Conservation (phyloP, 495 filamentous ascomycete genomes). For the Talaromyces proteolyticus region DNA sequence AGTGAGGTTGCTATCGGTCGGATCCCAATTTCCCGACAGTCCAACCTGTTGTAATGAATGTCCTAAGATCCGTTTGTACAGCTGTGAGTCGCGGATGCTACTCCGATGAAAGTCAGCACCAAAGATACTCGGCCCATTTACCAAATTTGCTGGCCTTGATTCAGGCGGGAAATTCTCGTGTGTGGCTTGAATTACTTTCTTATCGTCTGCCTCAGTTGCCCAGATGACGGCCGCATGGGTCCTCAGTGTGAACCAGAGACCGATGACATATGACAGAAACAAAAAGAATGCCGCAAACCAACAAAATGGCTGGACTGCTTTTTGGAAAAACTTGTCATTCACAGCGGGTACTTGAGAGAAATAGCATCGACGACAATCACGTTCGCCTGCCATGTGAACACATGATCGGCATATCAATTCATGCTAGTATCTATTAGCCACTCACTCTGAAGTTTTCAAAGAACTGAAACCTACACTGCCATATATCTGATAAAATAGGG, state of each 20-base stretch:
- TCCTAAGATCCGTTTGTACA: conserved; percentile 90
- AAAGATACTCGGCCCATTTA: conserved; percentile 25
- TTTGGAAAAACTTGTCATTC: conserved; percentile 77
- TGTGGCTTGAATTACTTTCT: conserved; percentile 48
- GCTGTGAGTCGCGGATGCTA: conserved; percentile 70
- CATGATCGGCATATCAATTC: conserved; percentile 88
- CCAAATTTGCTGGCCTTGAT: conserved; percentile 23
- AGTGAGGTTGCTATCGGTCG: conserved; percentile 14
- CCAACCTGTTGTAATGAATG: conserved; percentile 82
- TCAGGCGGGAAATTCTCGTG: conserved; percentile 38
- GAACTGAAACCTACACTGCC: conserved; percentile 62
- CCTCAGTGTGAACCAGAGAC: conserved; percentile 90
- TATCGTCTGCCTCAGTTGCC: conserved; percentile 83
- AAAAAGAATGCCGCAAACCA: conserved; percentile 79
- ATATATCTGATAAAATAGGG: conserved; percentile 98
- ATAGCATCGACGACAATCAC: conserved; percentile 87
- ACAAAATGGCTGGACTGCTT: conserved; percentile 89
- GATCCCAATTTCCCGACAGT: conserved; percentile 43
- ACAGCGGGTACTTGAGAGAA: conserved; percentile 86
- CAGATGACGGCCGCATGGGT: conserved; percentile 97
- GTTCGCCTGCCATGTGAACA: conserved; percentile 35
- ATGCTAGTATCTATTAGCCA: conserved; percentile 49
- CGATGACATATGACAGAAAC: conserved; percentile 91
- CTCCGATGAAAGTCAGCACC: conserved; percentile 21
- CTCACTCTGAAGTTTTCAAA: conserved; percentile 20